Percentiles rank a stretch among this genome's conserved stretches.
phyloP scores from a whole-genome alignment of 768 basidiomycete genomes.

The Erythrobasidium yunnanense region DNA sequence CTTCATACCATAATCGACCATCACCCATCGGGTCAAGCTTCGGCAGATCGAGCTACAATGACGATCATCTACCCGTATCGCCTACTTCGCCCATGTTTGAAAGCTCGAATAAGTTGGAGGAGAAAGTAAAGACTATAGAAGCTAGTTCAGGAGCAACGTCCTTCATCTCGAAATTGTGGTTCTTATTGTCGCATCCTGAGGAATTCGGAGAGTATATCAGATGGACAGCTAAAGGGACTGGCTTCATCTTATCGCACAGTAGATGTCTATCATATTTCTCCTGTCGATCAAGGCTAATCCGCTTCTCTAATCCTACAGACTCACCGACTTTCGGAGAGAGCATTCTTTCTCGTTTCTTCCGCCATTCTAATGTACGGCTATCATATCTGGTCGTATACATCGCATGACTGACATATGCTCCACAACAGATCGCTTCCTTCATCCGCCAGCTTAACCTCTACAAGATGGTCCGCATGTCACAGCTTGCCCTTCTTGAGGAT shows the following conservation, averaged over 20 bases:
- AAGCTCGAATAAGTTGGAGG: constrained; percentile 2
- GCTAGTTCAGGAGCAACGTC: constrained; percentile 13
- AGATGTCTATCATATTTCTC: not conserved
- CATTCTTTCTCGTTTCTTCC: constrained; percentile 22
- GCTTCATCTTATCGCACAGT: constrained; percentile 20
- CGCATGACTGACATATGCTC: not conserved
- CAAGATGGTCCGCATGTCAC: constrained; percentile 23
- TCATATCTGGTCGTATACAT: not conserved
- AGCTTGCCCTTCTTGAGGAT: constrained; percentile 21
- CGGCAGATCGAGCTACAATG: not conserved
- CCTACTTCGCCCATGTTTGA: not conserved
- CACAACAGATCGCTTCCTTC: constrained; percentile 19
- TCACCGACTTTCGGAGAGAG: constrained; percentile 22
- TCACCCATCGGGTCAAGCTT: not conserved
- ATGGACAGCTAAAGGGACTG: constrained; percentile 23
- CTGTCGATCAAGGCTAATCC: not conserved
- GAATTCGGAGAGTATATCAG: constrained; percentile 24
- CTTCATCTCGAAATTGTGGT: constrained; percentile 17
- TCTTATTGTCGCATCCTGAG: constrained; percentile 20
- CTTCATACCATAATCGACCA: not conserved
- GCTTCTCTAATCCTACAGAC: not conserved
- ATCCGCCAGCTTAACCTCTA: constrained; percentile 21
- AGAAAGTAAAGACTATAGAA: constrained; percentile 22
- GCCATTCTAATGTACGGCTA: constrained; percentile 13
- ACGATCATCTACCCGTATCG: not conserved